Conservation (phyloP, 78 protist genomes). For the Dictyostelium purpureum region DNA sequence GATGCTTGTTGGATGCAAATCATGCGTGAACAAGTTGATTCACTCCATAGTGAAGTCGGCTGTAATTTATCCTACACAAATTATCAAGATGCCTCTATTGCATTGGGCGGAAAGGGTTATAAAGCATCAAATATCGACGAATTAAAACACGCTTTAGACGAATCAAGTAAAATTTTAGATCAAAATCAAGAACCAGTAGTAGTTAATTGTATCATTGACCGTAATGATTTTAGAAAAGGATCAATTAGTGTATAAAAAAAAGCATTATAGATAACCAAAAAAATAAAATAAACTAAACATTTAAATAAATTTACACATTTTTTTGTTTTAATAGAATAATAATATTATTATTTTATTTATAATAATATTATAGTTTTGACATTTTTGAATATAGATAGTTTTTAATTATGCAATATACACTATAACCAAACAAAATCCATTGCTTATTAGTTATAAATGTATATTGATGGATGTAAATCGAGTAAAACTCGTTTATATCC, state of each 20-base stretch:
- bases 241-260: slow-evolving; percentile 79
- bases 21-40: slow-evolving; percentile 15
- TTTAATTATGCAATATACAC: too few species aligned
- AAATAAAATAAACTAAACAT: not conserved
- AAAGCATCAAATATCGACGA: slow-evolving; percentile 1
- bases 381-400: too few species aligned
- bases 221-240: slow-evolving; percentile 87
- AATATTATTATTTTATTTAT: too few species aligned
- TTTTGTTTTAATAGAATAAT: too few species aligned
- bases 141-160: slow-evolving; percentile 33
- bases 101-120: slow-evolving; percentile 82
- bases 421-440: too few species aligned
- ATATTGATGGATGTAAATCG: too few species aligned
- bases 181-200: slow-evolving; percentile 73
- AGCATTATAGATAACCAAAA: not conserved
- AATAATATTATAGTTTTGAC: too few species aligned
- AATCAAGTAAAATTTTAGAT: slow-evolving; percentile 12
- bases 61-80: slow-evolving; percentile 68
- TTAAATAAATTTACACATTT: too few species aligned
- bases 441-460: too few species aligned
- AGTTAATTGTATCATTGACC: slow-evolving; percentile 83
- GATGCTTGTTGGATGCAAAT: slow-evolving; percentile 91
- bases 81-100: slow-evolving; percentile 76
- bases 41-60: slow-evolving; percentile 51
- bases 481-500: too few species aligned